Percentiles rank a stretch among this genome's conserved stretches.
Conservation (phyloP, 345 rosid genomes). For the Moricandia arvensis region DNA sequence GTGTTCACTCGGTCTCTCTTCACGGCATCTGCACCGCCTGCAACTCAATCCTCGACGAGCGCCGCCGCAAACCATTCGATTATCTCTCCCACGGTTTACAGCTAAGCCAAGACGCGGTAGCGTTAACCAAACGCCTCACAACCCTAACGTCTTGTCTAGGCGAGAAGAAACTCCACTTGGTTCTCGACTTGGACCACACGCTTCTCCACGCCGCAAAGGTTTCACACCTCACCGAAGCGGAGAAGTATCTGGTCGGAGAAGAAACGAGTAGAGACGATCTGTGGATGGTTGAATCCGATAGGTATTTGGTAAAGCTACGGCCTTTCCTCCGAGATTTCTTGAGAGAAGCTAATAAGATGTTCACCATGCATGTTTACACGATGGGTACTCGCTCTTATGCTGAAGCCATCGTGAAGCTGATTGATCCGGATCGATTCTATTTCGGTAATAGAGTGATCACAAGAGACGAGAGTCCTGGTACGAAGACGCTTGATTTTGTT, state of each 20-base stretch:
- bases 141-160: background rate
- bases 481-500: constrained; percentile 20
- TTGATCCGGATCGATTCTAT: constrained; percentile 9
- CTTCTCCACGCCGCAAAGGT: background rate
- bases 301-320: background rate
- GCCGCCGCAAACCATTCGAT: background rate
- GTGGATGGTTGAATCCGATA: background rate
- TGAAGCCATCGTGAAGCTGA: background rate
- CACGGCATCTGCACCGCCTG: background rate
- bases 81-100: background rate
- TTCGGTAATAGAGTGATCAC: constrained; percentile 7
- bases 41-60: background rate
- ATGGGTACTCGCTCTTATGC: constrained; percentile 1
- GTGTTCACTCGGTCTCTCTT: constrained; percentile 1
- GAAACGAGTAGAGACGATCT: background rate
- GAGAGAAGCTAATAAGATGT: constrained; percentile 15
- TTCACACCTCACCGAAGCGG: background rate
- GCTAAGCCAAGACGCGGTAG: background rate
- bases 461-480: background rate
- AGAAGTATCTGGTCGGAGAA: background rate
- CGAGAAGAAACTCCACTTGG: constrained; percentile 12
- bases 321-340: constrained; percentile 11
- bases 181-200: constrained; percentile 29
- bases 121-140: background rate
- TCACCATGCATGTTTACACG: constrained; percentile 19